Evolutionary conservation across 1,139 yeast species (phyloP), one percentile per base, ranked within the genome.

Genomic region (Candida dubliniensis): DNA sequence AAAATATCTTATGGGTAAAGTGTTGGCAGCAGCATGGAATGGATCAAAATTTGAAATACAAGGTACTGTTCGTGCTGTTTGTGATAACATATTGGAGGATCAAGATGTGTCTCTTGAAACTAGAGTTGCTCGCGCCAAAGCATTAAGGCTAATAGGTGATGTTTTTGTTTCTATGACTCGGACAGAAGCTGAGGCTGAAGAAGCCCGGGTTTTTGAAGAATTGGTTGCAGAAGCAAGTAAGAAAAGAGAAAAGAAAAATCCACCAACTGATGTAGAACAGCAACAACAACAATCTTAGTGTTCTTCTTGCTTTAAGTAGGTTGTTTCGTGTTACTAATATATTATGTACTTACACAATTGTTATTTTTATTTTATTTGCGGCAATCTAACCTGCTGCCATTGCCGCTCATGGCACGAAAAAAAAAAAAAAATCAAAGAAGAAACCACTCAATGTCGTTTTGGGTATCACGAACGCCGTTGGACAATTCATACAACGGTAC

Each of bases 21-120:
- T 91, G 2, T 71, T 91, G 41, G 91, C 95, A 3, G 97, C 97
- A 0, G 96, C 97, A 8, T 91, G 99, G 99, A 84, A 86, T 40
- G 98, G 97, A 0, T 87, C 96, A 18, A 83, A 82, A 56, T 84
- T 83, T 63, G 99, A 91, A 63, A 87, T 91, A 46, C 93, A 87
- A 59, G 79, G 93, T n/a, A 88, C 96, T 0, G 74, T 89, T 31
- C 71, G 97, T 47, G 88, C 81, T 18, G 97, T 91, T 12, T 91
- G 96, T 62, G 96, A 90, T 59, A 68, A 66, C 38, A 84, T 90
- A 4, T 70, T 93, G 42, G 85, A 85, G 53, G 88, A 86, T 59
- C 66, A 73, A 41, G 69, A 71, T 1, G 87, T 81, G 5, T 67
- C 81, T 1, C 60, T 78, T 34, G 64, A 66, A 5, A 81, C 79